Evolutionary conservation across 352 stramenopile genomes (phyloP).

Genomic region (Pythium oligandrum): DNA sequence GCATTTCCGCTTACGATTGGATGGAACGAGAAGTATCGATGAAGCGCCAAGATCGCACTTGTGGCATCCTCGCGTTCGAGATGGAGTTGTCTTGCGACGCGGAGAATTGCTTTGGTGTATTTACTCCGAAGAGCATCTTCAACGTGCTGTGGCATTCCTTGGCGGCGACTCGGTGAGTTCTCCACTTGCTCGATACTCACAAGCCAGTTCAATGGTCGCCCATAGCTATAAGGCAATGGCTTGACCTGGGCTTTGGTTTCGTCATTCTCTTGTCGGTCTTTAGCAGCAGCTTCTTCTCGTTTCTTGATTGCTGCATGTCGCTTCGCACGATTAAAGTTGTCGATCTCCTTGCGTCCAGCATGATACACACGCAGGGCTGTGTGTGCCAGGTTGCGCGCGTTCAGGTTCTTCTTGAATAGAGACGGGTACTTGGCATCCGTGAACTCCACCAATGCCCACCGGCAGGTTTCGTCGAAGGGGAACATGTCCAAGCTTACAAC

Average conservation of each 20-base stretch:
- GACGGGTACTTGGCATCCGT: conserved; percentile 35
- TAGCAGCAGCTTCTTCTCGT: not conserved
- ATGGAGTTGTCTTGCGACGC: conserved; percentile 54
- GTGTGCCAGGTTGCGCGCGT: conserved; percentile 46
- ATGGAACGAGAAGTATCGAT: conserved; percentile 75
- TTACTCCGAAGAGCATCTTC: conserved; percentile 61
- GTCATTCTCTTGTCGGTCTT: not conserved
- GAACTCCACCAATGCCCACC: conserved; percentile 76
- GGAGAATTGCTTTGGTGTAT: conserved; percentile 59
- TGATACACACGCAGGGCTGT: conserved; percentile 52
- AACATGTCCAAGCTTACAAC: conserved; percentile 61
- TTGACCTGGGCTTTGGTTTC: conserved; percentile 10
- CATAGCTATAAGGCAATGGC: conserved; percentile 46
- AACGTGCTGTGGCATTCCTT: conserved; percentile 50
- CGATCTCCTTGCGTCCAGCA: conserved; percentile 50
- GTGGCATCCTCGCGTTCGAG: conserved; percentile 66
- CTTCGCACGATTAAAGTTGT: conserved; percentile 58
- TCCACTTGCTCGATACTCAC: conserved; percentile 51
- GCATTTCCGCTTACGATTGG: conserved; percentile 58
- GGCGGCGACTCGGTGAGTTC: conserved; percentile 50
- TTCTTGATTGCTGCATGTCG: conserved; percentile 29
- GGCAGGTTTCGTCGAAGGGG: conserved; percentile 60
- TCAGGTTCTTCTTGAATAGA: conserved; percentile 47
- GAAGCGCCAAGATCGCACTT: conserved; percentile 71
- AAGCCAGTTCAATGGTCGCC: conserved; percentile 72